Conservation (phyloP, 192 early-diverging fungal species). For the Linnemannia zychae region DNA sequence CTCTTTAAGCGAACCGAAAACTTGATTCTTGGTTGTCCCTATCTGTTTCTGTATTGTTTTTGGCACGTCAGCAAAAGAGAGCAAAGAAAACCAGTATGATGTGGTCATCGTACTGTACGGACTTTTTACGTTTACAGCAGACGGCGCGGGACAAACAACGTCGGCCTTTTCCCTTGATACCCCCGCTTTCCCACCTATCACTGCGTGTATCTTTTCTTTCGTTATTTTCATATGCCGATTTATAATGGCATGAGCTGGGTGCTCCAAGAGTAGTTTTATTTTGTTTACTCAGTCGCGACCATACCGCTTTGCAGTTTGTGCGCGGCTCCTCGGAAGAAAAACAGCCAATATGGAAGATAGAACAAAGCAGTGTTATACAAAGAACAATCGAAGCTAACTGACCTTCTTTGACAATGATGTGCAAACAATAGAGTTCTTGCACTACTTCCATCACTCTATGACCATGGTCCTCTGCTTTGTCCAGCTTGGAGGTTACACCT, state of each 20-base stretch:
- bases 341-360: background rate
- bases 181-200: background rate
- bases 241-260: background rate
- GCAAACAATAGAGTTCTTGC: constrained; percentile 79
- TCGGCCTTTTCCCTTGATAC: background rate
- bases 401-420: too few species aligned
- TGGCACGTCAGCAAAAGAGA: background rate
- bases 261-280: too few species aligned
- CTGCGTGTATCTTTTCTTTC: background rate
- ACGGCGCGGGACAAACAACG: background rate
- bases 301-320: background rate
- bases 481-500: constrained; percentile 80
- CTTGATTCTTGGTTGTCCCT: background rate
- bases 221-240: constrained; percentile 19
- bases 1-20: constrained; percentile 1
- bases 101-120: background rate
- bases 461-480: constrained; percentile 90
- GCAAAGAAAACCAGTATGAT: background rate
- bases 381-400: constrained; percentile 13
- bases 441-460: constrained; percentile 94
- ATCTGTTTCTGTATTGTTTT: background rate
- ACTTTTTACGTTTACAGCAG: constrained; percentile 3
- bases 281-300: too few species aligned
- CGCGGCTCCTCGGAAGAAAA: background rate
- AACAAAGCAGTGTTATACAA: background rate